phyloP scores from a whole-genome alignment of 2,329 filamentous ascomycete genomes.

The Aspergillus oerlinghausenensis region DNA sequence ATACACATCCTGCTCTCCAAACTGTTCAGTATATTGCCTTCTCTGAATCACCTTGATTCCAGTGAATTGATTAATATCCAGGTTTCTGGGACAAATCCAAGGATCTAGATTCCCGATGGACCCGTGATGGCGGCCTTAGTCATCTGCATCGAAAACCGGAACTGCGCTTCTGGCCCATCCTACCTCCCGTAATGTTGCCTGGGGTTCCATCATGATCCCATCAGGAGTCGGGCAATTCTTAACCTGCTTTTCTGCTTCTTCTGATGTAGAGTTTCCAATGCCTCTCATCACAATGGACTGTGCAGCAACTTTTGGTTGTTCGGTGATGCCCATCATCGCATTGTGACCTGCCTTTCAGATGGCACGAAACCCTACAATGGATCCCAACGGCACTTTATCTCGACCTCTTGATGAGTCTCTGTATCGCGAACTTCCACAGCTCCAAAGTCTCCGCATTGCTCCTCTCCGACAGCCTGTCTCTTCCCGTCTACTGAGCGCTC shows the following conservation, averaged over 20 bases:
- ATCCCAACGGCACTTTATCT: constrained; percentile 25
- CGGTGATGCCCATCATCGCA: constrained; percentile 3
- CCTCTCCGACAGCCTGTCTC: constrained; percentile 45
- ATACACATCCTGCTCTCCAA: neutral
- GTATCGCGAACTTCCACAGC: constrained; percentile 39
- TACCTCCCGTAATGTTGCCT: neutral
- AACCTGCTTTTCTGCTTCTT: neutral
- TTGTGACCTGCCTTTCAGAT: constrained; percentile 12
- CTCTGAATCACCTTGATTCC: neutral
- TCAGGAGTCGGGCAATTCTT: neutral
- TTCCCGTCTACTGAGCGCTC: constrained; percentile 36
- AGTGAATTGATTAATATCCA: neutral
- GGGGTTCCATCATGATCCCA: neutral
- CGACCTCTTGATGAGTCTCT: constrained; percentile 39
- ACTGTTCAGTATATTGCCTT: neutral
- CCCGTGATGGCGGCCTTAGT: neutral
- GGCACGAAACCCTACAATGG: constrained; percentile 24
- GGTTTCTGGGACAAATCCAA: neutral
- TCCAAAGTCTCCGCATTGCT: constrained; percentile 42
- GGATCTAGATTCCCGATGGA: neutral
- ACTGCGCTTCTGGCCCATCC: neutral
- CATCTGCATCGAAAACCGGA: neutral
- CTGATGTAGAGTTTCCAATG: neutral
- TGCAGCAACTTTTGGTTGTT: neutral
- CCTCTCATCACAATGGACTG: neutral